These are phyloP conservation scores for Endocladia muricata DNA, from an alignment of 31 red algal genomes.

Conservation along the genomic window DNA sequence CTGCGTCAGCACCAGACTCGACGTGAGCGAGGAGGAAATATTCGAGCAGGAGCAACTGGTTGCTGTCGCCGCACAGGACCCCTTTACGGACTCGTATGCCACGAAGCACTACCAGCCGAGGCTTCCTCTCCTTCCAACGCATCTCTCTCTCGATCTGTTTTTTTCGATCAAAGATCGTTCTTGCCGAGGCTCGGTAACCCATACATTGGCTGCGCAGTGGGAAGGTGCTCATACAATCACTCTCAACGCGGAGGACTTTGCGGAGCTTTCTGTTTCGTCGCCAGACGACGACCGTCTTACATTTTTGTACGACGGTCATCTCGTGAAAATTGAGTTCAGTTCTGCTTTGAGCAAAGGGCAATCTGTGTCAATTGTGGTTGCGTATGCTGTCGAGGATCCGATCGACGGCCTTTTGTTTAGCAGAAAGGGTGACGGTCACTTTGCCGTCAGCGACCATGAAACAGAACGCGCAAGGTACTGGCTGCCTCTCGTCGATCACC, in stretches of 20 bases:
- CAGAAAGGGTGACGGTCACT: constrained; percentile 23
- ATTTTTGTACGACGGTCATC: constrained; percentile 56
- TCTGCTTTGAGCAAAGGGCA: constrained; percentile 21
- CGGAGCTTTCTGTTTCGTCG: constrained; percentile 25
- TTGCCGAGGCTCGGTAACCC: constrained; percentile 24
- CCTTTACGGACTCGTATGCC: constrained; percentile 24
- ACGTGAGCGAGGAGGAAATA: neutral
- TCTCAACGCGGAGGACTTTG: constrained; percentile 64
- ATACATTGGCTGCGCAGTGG: constrained; percentile 46
- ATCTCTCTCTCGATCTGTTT: constrained; percentile 24
- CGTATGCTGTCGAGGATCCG: constrained; percentile 37
- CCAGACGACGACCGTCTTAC: constrained; percentile 35
- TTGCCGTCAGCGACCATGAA: constrained; percentile 68
- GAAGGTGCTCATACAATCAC: constrained; percentile 28
- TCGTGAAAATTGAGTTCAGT: constrained; percentile 42
- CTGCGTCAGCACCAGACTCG: neutral
- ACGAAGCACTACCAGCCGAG: constrained; percentile 57
- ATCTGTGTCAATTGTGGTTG: constrained; percentile 25
- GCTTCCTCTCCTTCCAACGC: constrained; percentile 49
- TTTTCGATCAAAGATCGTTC: constrained; percentile 38
- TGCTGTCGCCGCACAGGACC: constrained; percentile 5
- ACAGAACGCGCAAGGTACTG: constrained; percentile 78
- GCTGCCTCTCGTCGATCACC: constrained; percentile 73
- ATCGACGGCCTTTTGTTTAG: constrained; percentile 60
- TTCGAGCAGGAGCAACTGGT: neutral